phyloP scores from a whole-genome alignment of 169 alveolate species.

The Perkinsus chesapeaki region DNA sequence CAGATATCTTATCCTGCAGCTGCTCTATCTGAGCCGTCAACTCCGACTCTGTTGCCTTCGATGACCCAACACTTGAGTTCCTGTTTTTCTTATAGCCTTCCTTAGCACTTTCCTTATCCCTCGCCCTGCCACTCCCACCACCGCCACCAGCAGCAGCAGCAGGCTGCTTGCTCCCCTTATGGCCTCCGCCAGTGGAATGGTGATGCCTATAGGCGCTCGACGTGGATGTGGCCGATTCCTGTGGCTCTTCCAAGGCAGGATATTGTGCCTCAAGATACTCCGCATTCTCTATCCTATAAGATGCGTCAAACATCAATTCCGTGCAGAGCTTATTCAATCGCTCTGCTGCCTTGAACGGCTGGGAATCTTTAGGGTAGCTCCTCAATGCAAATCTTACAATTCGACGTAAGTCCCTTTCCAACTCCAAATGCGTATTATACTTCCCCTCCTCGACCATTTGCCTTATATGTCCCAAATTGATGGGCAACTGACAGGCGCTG shows the following conservation, averaged over 20 bases:
- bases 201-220: background rate
- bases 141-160: too few relatives aligned
- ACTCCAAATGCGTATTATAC: background rate
- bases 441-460: background rate
- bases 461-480: background rate
- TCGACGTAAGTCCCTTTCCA: background rate
- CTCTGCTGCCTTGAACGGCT: background rate
- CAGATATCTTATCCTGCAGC: background rate
- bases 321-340: background rate
- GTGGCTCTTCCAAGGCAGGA: background rate
- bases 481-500: background rate
- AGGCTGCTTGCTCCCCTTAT: background rate
- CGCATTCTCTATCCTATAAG: background rate
- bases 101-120: background rate
- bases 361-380: background rate
- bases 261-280: background rate
- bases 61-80: background rate
- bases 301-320: background rate
- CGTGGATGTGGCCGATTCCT: background rate
- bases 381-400: background rate
- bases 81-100: background rate
- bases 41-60: background rate
- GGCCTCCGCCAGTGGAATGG: background rate
- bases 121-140: too few relatives aligned
- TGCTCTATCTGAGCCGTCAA: constrained; percentile 3